These are phyloP conservation scores for Eucalyptus sp. DNA, from an alignment of 345 rosid species.

Conservation along the genomic window DNA sequence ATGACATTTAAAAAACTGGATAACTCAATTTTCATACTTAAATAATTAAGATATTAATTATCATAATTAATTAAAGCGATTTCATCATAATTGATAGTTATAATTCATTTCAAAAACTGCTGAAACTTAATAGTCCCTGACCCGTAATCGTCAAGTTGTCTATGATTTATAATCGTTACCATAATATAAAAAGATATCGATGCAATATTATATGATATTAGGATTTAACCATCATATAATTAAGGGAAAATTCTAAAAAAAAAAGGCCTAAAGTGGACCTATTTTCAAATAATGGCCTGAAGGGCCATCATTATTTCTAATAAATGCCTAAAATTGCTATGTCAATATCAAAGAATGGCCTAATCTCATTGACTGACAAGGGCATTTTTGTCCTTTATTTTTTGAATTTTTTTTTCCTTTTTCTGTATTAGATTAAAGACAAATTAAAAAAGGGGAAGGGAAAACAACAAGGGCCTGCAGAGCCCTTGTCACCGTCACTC, in stretches of 20 bases:
- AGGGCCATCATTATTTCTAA: no score
- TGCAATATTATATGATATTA: not conserved
- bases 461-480: no score
- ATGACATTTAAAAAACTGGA: not conserved
- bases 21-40: not conserved
- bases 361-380: no score
- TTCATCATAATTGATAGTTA: not conserved
- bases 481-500: no score
- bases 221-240: not conserved
- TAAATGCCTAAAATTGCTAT: no score
- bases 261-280: no score
- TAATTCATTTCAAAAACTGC: not conserved
- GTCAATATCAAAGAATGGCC: no score
- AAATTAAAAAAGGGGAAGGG: no score
- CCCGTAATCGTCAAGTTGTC: not conserved
- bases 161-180: not conserved
- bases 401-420: no score
- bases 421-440: no score
- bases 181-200: not conserved
- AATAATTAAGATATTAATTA: no score
- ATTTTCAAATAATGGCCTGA: rapidly evolving
- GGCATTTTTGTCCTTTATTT: no score
- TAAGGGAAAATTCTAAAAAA: not conserved
- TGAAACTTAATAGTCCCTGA: not conserved
- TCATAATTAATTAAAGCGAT: not conserved